Percentiles rank a stretch among this genome's conserved stretches.
phyloP scores from a whole-genome alignment of 805 yeast genomes.

The Yarrowia divulgata region DNA sequence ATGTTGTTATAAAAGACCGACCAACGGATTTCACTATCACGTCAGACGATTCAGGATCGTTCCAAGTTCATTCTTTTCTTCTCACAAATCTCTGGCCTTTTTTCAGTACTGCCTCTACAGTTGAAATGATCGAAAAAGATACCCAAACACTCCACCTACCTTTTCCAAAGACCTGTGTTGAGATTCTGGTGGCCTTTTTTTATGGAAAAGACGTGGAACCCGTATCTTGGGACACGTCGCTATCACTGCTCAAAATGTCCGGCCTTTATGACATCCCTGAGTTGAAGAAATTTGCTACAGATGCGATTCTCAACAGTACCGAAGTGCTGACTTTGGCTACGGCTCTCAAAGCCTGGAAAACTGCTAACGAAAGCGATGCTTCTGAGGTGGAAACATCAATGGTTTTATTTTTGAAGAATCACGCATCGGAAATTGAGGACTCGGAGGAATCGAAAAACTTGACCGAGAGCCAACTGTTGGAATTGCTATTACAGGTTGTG shows the following conservation, averaged over 20 bases:
- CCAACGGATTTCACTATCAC: neutral
- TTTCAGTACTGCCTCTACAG: neutral
- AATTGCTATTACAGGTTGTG: too few species aligned
- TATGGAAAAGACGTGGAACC: neutral
- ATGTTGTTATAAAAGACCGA: neutral
- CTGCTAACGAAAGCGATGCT: neutral
- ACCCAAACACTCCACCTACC: neutral
- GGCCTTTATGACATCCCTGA: neutral
- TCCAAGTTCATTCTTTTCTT: neutral
- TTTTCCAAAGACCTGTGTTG: neutral
- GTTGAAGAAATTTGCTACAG: neutral
- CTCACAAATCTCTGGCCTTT: neutral
- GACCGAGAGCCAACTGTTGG: too few species aligned
- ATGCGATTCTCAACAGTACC: neutral
- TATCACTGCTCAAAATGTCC: neutral
- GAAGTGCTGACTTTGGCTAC: neutral
- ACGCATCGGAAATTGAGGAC: too few species aligned
- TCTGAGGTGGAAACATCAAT: neutral
- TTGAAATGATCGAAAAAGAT: neutral
- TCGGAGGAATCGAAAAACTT: too few species aligned
- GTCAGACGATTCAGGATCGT: neutral
- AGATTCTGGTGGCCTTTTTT: neutral
- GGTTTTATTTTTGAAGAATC: too few species aligned
- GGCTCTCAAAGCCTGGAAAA: neutral
- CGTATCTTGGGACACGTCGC: neutral